These are phyloP conservation scores for Physocladia obscura DNA, from an alignment of 192 early-diverging fungal species.

Conservation along the genomic window DNA sequence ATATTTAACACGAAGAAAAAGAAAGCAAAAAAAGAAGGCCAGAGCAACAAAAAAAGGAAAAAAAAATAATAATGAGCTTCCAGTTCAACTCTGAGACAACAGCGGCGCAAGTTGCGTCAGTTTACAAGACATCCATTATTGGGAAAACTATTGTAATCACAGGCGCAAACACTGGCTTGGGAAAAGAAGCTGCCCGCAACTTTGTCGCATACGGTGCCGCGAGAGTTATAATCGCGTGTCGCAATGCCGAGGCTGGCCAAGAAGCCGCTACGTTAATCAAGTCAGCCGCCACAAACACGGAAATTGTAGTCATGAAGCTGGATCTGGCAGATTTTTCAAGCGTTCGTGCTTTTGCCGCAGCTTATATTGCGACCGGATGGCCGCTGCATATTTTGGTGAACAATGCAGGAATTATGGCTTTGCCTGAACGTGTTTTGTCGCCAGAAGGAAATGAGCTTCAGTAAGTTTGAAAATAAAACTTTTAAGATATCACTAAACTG, in stretches of 20 bases:
- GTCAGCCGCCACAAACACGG: not conserved
- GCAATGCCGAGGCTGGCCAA: conserved; percentile 13
- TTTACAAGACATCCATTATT: not conserved
- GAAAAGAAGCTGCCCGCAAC: conserved; percentile 6
- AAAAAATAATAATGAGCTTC: not conserved
- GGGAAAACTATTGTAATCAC: conserved; percentile 31
- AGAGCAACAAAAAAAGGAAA: not conserved
- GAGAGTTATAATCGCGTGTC: conserved; percentile 15
- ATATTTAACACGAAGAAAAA: not conserved
- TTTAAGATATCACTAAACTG: conserved; percentile 23
- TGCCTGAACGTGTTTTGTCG: conserved; percentile 34
- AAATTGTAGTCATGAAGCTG: conserved; percentile 26
- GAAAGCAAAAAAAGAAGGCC: not conserved
- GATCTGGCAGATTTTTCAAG: conserved; percentile 35
- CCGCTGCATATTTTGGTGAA: conserved; percentile 25
- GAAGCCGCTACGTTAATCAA: conserved; percentile 28
- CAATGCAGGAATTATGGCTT: conserved; percentile 46
- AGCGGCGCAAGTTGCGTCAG: conserved; percentile 2
- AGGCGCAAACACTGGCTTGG: conserved; percentile 22
- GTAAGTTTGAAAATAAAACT: too few species aligned
- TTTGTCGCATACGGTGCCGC: conserved; percentile 19
- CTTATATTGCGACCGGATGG: conserved; percentile 19
- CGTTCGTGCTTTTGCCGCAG: conserved; percentile 39
- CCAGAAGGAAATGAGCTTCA: conserved; percentile 62
- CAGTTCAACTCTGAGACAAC: not conserved